Percentiles rank a stretch among this genome's conserved stretches.
Conservation (phyloP, 2,329 filamentous ascomycete species). For the Fusarium vanettenii region DNA sequence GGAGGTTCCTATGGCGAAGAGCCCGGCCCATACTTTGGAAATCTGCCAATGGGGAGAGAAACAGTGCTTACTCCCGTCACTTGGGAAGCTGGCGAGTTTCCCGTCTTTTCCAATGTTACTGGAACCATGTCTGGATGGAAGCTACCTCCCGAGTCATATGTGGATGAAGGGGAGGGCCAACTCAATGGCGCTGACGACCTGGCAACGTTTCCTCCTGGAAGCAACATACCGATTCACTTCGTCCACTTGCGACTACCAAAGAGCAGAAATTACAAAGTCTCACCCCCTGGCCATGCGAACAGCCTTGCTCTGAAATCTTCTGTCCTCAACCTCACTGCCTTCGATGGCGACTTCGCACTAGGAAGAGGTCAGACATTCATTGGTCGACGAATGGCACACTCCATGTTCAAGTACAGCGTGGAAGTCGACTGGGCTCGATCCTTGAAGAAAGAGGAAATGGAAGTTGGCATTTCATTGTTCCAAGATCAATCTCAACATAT, state of each 20-base stretch:
- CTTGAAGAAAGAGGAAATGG: conserved; percentile 51
- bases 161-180: conserved; percentile 7
- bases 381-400: conserved; percentile 65
- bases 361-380: conserved; percentile 56
- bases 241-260: conserved; percentile 9
- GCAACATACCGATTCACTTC: conserved; percentile 4
- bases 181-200: not conserved
- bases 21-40: conserved; percentile 24
- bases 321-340: conserved; percentile 63
- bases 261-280: conserved; percentile 55
- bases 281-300: conserved; percentile 54
- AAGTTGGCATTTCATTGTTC: conserved; percentile 65
- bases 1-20: conserved; percentile 35
- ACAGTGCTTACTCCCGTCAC: conserved; percentile 60
- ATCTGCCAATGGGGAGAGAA: conserved; percentile 67
- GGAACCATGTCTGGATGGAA: conserved; percentile 49
- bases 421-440: conserved; percentile 56
- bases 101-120: conserved; percentile 45
- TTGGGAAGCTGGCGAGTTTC: conserved; percentile 63
- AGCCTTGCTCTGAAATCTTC: conserved; percentile 62
- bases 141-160: not conserved
- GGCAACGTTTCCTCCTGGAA: not conserved
- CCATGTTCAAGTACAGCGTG: conserved; percentile 63
- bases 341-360: conserved; percentile 25
- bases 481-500: conserved; percentile 66